Evolutionary conservation across 805 yeast genomes (phyloP), one percentile per base, ranked within the genome.

Genomic region (Pichia ethanolica): DNA sequence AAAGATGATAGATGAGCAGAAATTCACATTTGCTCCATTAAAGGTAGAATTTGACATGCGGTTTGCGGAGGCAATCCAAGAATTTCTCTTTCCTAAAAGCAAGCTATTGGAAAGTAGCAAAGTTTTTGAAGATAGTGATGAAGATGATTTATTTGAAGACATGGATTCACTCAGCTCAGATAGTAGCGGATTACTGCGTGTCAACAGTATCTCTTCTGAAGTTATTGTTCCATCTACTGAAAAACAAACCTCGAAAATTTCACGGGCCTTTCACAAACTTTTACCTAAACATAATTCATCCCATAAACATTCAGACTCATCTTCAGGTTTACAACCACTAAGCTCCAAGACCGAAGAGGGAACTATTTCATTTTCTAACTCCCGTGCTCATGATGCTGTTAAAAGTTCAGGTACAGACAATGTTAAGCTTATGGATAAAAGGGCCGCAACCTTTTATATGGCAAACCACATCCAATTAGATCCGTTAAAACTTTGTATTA

Each of bases 41-140:
- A 71, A 73, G 47, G 68, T 83, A 32, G 81, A 77, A 54, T 66
- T 83, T 59, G 88, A 83, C 51, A 76, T 76, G 59, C 57, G 62
- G 3, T 75, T 85, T 1, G 76, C 84, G 1, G 73, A 69, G 41
- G 70, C 66, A 37, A 53, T 82, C 10, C 72, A 77, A 61, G 63
- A 66, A 10, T 65, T 65, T 44, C 30, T 65, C n/a, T 65, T 59
- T 33, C 66, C 66, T 1, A 51, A 56, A 12, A 55, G 55, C 35
- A 49, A 41, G 9, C 36, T 50, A 6, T 35, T 53, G 7, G 37
- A 46, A 12, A 35, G 42, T 8, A 20, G 42, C n/a, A 13, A 37
- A 5, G 48, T 45, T 7, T 47, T 37, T 3, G 52, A 49, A 2
- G 46, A 38, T 20, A 28, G 34, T 35, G 56, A 44, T 48, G 49